Evolutionary conservation across 2,329 filamentous ascomycete genomes (phyloP).

Genomic region (Clonostachys chloroleuca): DNA sequence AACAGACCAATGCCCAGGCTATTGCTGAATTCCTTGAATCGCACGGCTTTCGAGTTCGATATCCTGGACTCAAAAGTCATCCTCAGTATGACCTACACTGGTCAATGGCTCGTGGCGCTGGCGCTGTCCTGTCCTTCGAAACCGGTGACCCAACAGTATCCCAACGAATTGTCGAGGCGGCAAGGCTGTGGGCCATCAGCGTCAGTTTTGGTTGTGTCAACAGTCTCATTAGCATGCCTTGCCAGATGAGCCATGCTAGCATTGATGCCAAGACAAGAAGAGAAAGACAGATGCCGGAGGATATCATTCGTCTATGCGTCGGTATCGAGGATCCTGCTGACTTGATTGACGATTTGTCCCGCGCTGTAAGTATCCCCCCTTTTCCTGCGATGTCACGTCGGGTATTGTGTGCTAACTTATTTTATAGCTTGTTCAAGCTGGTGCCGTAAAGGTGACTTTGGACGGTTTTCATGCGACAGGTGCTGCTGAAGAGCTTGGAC

Average conservation of each 20-base stretch:
- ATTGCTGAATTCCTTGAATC: slow-evolving; percentile 91
- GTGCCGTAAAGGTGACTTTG: slow-evolving; percentile 81
- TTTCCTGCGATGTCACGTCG: slow-evolving; percentile 5
- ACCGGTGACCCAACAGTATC: slow-evolving; percentile 81
- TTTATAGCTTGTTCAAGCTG: slow-evolving; percentile 79
- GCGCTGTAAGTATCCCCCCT: slow-evolving; percentile 64
- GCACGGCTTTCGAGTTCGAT: slow-evolving; percentile 91
- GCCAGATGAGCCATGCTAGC: slow-evolving; percentile 98
- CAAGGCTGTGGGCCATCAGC: slow-evolving; percentile 88
- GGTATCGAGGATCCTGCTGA: slow-evolving; percentile 93
- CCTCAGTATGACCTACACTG: slow-evolving; percentile 95
- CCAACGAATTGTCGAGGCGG: slow-evolving; percentile 90
- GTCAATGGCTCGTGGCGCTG: slow-evolving; percentile 90
- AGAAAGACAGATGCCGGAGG: slow-evolving; percentile 90
- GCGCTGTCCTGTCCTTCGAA: slow-evolving; percentile 93
- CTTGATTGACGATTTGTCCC: slow-evolving; percentile 85
- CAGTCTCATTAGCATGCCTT: slow-evolving; percentile 98
- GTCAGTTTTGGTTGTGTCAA: slow-evolving; percentile 99
- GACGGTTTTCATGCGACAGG: slow-evolving; percentile 70
- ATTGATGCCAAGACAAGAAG: slow-evolving; percentile 92
- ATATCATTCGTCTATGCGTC: slow-evolving; percentile 92
- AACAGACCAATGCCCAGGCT: slow-evolving; percentile 84
- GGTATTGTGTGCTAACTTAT: neutral
- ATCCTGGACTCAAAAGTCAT: slow-evolving; percentile 89
- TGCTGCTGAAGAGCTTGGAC: slow-evolving; percentile 17